Conservation (phyloP, 2,329 filamentous ascomycete species). For the Sphaceloma murrayae region DNA sequence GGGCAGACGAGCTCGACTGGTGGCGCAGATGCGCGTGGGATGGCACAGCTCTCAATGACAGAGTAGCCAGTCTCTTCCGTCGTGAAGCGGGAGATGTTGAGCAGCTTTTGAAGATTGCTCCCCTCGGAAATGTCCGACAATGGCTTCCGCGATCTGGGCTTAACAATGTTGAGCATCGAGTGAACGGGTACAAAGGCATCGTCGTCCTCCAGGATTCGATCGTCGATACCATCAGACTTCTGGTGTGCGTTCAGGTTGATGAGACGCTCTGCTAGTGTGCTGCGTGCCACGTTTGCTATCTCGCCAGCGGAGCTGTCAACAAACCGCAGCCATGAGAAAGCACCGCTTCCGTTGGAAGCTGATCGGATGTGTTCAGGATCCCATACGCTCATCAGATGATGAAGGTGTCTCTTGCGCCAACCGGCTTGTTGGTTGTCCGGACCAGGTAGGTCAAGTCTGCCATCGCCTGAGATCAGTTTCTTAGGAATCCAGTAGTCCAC, state of each 20-base stretch:
- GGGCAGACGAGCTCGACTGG: slow-evolving; percentile 73
- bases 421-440: slow-evolving; percentile 65
- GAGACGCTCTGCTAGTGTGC: slow-evolving; percentile 65
- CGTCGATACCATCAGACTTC: slow-evolving; percentile 47
- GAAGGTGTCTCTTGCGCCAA: slow-evolving; percentile 67
- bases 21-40: slow-evolving; percentile 71
- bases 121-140: slow-evolving; percentile 61
- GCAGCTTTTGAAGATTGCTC: slow-evolving; percentile 62
- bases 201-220: slow-evolving; percentile 49
- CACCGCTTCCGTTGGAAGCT: slow-evolving; percentile 50
- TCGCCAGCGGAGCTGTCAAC: slow-evolving; percentile 67
- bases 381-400: slow-evolving; percentile 85
- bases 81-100: slow-evolving; percentile 62
- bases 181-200: slow-evolving; percentile 56
- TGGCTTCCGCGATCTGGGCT: slow-evolving; percentile 56
- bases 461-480: slow-evolving; percentile 71
- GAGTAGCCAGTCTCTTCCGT: slow-evolving; percentile 64
- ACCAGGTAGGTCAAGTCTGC: slow-evolving; percentile 64
- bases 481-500: slow-evolving; percentile 79
- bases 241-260: slow-evolving; percentile 43
- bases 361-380: slow-evolving; percentile 64
- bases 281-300: slow-evolving; percentile 57
- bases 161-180: slow-evolving; percentile 70
- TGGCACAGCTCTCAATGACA: slow-evolving; percentile 69
- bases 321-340: slow-evolving; percentile 87